These are phyloP conservation scores for Trichomonas vaginalis DNA, from an alignment of 208 protist genomes.

Conservation along the genomic window DNA sequence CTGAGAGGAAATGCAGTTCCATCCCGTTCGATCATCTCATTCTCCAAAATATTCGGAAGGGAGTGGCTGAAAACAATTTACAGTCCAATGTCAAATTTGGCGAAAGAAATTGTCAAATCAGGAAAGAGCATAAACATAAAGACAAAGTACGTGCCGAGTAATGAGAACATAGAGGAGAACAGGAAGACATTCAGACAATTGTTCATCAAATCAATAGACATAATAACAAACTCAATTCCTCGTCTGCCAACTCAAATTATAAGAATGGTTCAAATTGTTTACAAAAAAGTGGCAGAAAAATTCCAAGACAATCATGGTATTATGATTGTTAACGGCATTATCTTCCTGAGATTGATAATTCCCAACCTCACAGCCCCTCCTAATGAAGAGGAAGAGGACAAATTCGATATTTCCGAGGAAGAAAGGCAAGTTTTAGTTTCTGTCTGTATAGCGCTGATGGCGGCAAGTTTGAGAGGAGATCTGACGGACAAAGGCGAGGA, in stretches of 20 bases:
- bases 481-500: not conserved
- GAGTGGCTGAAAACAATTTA: not conserved
- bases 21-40: not conserved
- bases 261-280: not conserved
- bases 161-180: not conserved
- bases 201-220: not conserved
- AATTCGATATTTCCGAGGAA: not conserved
- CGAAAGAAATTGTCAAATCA: not conserved
- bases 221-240: not conserved
- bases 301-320: not conserved
- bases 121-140: not conserved
- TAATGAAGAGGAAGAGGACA: not conserved
- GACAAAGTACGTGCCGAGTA: not conserved
- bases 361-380: not conserved
- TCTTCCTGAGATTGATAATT: not conserved
- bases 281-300: not conserved
- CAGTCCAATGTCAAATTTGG: not conserved
- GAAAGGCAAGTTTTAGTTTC: not conserved
- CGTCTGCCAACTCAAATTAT: not conserved
- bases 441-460: not conserved
- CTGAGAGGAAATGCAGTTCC: constrained; percentile 15
- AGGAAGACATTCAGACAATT: not conserved
- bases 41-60: not conserved
- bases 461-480: not conserved
- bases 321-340: not conserved